Percentiles rank a stretch among this genome's conserved stretches.
Evolutionary conservation across 2,329 filamentous ascomycete species (phyloP).

Genomic region (Monilinia fructigena): DNA sequence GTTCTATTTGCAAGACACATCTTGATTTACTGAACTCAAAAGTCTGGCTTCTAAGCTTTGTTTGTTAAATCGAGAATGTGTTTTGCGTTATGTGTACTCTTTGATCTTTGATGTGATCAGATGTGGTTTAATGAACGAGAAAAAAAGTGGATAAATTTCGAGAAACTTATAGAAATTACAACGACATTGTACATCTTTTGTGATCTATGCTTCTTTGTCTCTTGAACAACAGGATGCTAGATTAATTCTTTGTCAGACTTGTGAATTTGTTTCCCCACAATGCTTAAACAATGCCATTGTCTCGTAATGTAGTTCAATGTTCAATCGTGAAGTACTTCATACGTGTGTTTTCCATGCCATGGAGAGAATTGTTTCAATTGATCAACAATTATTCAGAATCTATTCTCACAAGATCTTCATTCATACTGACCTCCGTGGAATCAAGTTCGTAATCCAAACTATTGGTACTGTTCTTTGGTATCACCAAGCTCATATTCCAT

Average conservation of each 20-base stretch:
- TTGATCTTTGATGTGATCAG: background rate
- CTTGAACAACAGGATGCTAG: rapidly evolving
- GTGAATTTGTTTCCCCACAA: background rate
- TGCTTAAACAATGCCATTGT: background rate
- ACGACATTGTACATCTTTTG: background rate
- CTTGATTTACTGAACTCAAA: background rate
- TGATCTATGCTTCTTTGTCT: background rate
- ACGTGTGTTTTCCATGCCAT: background rate
- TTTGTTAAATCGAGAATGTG: background rate
- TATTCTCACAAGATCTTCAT: no score
- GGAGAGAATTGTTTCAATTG: background rate
- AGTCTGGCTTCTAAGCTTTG: background rate
- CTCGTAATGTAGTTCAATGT: background rate
- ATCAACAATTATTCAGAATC: background rate
- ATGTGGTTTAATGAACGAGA: background rate
- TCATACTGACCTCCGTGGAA: background rate
- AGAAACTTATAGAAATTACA: background rate
- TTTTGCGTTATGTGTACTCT: background rate
- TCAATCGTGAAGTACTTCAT: background rate
- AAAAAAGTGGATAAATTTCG: background rate
- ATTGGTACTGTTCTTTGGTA: background rate
- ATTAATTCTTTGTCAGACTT: background rate
- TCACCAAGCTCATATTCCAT: no score
- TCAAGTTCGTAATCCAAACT: background rate
- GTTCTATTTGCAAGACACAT: constrained; percentile 10